These are phyloP conservation scores for Polytolypa hystricis DNA, from an alignment of 2,329 filamentous ascomycete genomes.

Conservation along the genomic window DNA sequence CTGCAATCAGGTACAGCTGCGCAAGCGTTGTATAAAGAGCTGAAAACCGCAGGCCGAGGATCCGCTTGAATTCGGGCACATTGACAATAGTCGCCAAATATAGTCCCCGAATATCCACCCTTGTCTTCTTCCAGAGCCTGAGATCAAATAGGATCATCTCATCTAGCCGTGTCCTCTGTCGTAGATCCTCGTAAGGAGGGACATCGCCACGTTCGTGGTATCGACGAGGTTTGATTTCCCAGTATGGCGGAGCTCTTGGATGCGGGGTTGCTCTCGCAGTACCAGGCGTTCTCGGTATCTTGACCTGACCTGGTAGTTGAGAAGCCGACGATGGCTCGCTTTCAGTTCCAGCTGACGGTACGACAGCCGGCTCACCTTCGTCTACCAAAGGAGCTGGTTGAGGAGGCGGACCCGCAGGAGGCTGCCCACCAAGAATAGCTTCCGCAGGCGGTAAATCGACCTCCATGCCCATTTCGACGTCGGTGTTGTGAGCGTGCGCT, in stretches of 20 bases:
- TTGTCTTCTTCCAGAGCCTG: slow-evolving; percentile 89
- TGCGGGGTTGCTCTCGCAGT: slow-evolving; percentile 30
- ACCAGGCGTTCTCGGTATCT: slow-evolving; percentile 74
- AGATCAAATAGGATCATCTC: slow-evolving; percentile 93
- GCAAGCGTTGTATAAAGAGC: slow-evolving; percentile 88
- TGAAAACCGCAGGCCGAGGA: slow-evolving; percentile 85
- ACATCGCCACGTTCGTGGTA: slow-evolving; percentile 43
- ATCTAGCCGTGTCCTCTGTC: slow-evolving; percentile 79
- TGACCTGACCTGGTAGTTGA: slow-evolving; percentile 29
- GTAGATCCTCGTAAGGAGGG: slow-evolving; percentile 72
- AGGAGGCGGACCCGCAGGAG: slow-evolving; percentile 52
- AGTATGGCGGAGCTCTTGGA: slow-evolving; percentile 56
- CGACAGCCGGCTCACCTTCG: slow-evolving; percentile 13
- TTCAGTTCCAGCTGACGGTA: slow-evolving; percentile 3
- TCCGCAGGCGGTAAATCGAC: slow-evolving; percentile 65
- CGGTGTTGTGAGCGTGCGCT: slow-evolving; percentile 28
- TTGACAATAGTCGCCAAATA: slow-evolving; percentile 96
- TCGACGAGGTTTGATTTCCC: slow-evolving; percentile 64
- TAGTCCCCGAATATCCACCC: slow-evolving; percentile 79
- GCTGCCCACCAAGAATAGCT: slow-evolving; percentile 66
- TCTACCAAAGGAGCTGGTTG: slow-evolving; percentile 36
- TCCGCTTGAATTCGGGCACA: slow-evolving; percentile 89
- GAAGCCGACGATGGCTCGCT: neutral
- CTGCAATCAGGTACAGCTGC: slow-evolving; percentile 89
- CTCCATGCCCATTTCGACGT: slow-evolving; percentile 47